Base-by-base conservation (phyloP, 179 eudicot species). In the Silene vulgaris region DNA sequence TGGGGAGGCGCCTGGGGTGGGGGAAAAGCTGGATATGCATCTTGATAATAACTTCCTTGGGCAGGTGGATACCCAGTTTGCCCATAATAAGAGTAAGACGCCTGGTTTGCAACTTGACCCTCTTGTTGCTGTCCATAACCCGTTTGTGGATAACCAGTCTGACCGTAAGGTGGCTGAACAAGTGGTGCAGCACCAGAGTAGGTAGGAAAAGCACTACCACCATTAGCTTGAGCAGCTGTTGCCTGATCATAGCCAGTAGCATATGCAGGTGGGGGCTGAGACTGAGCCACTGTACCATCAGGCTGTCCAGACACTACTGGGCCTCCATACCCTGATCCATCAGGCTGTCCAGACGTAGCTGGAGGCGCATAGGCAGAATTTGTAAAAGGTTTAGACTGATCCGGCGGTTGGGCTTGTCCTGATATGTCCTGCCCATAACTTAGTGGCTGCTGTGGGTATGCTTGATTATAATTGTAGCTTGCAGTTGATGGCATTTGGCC, bases 251-350 rank as follows among this genome's bases (percentile, higher is more conserved):
- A 91, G 75, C 91, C 88, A 0, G 88, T 81, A 69, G 81, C 88
- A 73, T 88, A 87, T 23, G 80, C 75, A 28, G 85, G 63, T 17
- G 85, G 74, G 71, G 80, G 85, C 54, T 71, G 82, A 16, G 79
- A 73, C 21, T 84, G 85, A 45, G 87, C 82, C 35, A 85, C 84
- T 52, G 59, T 14, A 67, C 82, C 76, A 69, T 87, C 90, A 76
- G 91, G 86, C 12, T 81, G 78, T 43, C 76, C 35, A 45, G 81
- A 7, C 11, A 78, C 76, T 21, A 84, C 83, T 56, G 85, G 96
- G 57, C 86, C 74, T 63, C 88, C 96, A 75, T 92, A 92, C 28
- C 91, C 91, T 54, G 84, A 74, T n/a, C 90, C 97, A 83, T 93
- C 96, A 5, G 90, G 80, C 73, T 89, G 94, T n/a, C 85, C 72